These are phyloP conservation scores for Suillus lakei DNA, from an alignment of 768 basidiomycete genomes.

Conservation along the genomic window DNA sequence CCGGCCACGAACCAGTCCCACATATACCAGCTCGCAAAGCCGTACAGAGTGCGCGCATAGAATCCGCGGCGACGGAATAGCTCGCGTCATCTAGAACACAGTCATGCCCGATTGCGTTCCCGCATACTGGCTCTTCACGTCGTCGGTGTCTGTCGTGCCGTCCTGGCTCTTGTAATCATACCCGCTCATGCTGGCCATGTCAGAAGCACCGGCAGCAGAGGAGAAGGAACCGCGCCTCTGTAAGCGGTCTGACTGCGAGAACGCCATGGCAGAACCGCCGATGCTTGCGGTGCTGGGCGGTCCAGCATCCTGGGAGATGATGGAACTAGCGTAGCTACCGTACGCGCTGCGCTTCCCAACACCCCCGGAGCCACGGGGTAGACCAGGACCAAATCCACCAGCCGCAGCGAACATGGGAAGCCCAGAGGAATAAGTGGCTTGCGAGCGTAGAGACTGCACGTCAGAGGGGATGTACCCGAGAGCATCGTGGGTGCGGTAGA, in stretches of 20 bases:
- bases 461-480: constrained; percentile 95
- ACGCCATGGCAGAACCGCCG: constrained; percentile 67
- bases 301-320: constrained; percentile 90
- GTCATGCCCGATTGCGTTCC: constrained; percentile 87
- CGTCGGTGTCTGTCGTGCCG: constrained; percentile 77
- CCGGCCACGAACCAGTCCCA: neutral
- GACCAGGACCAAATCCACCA: constrained; percentile 71
- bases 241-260: constrained; percentile 90
- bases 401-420: constrained; percentile 80
- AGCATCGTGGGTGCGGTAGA: constrained; percentile 95
- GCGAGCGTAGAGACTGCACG: constrained; percentile 93
- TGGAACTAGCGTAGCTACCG: constrained; percentile 84
- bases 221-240: constrained; percentile 78
- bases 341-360: constrained; percentile 79
- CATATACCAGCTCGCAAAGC: neutral
- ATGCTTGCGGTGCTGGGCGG: constrained; percentile 64
- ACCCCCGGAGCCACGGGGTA: constrained; percentile 60
- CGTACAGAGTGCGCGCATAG: neutral
- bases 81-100: constrained; percentile 60
- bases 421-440: constrained; percentile 94
- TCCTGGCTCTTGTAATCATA: constrained; percentile 92
- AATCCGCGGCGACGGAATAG: neutral
- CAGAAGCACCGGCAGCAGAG: constrained; percentile 74
- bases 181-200: constrained; percentile 78
- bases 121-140: constrained; percentile 88